These are phyloP conservation scores for Starmerella potacharoeniae DNA, from an alignment of 805 yeast species.

Conservation along the genomic window DNA sequence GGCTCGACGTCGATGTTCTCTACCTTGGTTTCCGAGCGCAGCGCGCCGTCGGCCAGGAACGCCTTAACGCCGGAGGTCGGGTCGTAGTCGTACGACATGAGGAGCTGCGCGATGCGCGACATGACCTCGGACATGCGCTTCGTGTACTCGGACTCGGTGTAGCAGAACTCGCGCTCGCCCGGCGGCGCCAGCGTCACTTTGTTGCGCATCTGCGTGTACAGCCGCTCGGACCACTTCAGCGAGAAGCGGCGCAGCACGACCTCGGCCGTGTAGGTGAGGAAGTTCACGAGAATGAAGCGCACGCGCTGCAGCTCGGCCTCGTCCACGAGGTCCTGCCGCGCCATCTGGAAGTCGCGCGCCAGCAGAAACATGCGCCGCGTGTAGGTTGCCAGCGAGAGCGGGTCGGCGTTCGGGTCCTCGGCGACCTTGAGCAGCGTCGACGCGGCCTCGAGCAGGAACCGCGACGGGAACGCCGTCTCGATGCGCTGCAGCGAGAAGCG, in stretches of 20 bases:
- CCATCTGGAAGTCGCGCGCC: constrained; percentile 42
- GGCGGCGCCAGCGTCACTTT: constrained; percentile 24
- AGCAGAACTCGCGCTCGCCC: constrained; percentile 22
- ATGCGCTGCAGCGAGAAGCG: constrained; percentile 48
- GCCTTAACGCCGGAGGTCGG: constrained; percentile 24
- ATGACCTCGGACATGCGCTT: constrained; percentile 28
- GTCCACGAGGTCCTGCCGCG: constrained; percentile 24
- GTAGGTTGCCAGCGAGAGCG: constrained; percentile 33
- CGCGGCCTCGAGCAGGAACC: constrained; percentile 60
- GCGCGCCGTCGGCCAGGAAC: background rate
- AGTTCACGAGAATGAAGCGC: constrained; percentile 50
- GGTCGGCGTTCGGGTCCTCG: constrained; percentile 32
- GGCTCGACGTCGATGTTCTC: constrained; percentile 12
- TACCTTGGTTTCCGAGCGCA: background rate
- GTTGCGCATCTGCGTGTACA: constrained; percentile 27
- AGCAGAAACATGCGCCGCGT: constrained; percentile 49
- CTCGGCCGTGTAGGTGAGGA: constrained; percentile 44
- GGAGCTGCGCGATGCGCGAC: constrained; percentile 39
- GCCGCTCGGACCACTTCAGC: constrained; percentile 27
- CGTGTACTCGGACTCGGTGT: constrained; percentile 24
- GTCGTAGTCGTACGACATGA: constrained; percentile 57
- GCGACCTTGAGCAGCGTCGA: constrained; percentile 46
- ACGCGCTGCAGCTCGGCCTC: constrained; percentile 40
- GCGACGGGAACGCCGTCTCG: constrained; percentile 63
- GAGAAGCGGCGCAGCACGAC: constrained; percentile 28